Base-by-base conservation (phyloP, 2,329 filamentous ascomycete species). In the Arthroderma uncinatum region DNA sequence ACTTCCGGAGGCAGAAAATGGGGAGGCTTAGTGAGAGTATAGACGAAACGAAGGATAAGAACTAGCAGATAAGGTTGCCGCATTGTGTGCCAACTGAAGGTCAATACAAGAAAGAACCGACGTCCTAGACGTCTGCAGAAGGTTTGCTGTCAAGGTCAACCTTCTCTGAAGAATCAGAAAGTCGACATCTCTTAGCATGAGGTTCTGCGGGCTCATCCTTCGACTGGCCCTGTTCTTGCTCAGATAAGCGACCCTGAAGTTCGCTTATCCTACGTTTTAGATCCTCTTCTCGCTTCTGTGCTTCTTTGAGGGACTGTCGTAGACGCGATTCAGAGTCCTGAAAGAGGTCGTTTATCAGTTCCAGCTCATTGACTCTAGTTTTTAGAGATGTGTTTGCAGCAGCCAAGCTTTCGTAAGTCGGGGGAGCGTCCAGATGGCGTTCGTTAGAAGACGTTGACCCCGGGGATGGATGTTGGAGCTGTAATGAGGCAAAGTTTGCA, bases 281-380 rank as follows among this genome's bases (percentile, higher is more conserved):
- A 58, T 85, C 86, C 58, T 89, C 87, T 70, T 94, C 90, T 36
- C 89, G 80, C 54, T 82, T 80, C 64, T 90, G 85, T 50, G 85
- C 83, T 54, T 92, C 87, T 33, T 94, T 87, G 1, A 91, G 77
- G 62, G 86, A 84, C 34, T 78, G 75, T 58, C 79, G 79, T 50
- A 87, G 69, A 59, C 74, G 76, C 47, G 73, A 72, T 64, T 81
- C 78, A 33, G 78, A 79, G 62, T 81, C 79, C 54, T 85, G 79
- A 70, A 89, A 90, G 47, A 91, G 77, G 67, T 87, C 86, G 66
- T 91, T 96, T 76, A 98, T 96, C 55, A 98, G 82, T 69, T 98
- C 93, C 23, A 98, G 80, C 71, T 98, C 93, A 64, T 86, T 93
- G 34, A 98, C 92, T 42, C 93, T 85, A 0, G 93, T 98, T 74